Conservation (phyloP, 176 grass and related monocot genomes). For the Musa acuminata region DNA sequence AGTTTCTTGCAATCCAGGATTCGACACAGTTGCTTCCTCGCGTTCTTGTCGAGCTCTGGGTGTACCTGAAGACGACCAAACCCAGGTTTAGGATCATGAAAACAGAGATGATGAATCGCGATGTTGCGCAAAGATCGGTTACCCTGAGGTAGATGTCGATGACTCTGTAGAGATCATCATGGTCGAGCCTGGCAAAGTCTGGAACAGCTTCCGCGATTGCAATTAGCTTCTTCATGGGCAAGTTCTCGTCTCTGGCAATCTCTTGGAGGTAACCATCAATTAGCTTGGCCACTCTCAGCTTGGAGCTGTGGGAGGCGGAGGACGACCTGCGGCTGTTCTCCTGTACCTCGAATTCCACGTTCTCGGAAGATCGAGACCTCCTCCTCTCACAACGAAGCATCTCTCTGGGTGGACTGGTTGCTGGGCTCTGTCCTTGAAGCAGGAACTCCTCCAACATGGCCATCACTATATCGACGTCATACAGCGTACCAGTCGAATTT, state of each 20-base stretch:
- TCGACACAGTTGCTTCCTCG: slow-evolving; percentile 59
- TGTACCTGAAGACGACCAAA: slow-evolving; percentile 38
- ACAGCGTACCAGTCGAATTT: slow-evolving; percentile 34
- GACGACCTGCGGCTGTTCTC: slow-evolving; percentile 49
- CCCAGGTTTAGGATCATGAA: no score
- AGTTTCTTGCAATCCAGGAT: slow-evolving; percentile 86
- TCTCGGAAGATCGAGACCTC: slow-evolving; percentile 69
- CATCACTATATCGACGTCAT: slow-evolving; percentile 61
- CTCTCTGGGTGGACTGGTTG: slow-evolving; percentile 33
- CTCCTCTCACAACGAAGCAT: slow-evolving; percentile 40
- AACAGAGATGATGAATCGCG: no score
- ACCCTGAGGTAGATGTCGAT: slow-evolving; percentile 90
- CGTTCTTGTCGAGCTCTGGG: slow-evolving; percentile 64
- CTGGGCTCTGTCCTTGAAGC: slow-evolving; percentile 55
- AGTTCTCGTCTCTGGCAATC: slow-evolving; percentile 62
- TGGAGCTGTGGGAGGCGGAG: slow-evolving; percentile 52
- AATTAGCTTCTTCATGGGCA: slow-evolving; percentile 69
- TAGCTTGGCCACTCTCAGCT: slow-evolving; percentile 58
- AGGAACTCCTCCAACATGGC: slow-evolving; percentile 77
- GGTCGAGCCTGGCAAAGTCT: slow-evolving; percentile 54
- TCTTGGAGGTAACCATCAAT: slow-evolving; percentile 70
- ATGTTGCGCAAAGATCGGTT: neutral
- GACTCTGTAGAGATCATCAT: slow-evolving; percentile 84
- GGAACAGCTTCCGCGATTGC: slow-evolving; percentile 76
- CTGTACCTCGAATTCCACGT: slow-evolving; percentile 59